Percentiles rank a stretch among this genome's conserved stretches.
phyloP scores from a whole-genome alignment of 768 basidiomycete species.

The Tremella fuciformis region DNA sequence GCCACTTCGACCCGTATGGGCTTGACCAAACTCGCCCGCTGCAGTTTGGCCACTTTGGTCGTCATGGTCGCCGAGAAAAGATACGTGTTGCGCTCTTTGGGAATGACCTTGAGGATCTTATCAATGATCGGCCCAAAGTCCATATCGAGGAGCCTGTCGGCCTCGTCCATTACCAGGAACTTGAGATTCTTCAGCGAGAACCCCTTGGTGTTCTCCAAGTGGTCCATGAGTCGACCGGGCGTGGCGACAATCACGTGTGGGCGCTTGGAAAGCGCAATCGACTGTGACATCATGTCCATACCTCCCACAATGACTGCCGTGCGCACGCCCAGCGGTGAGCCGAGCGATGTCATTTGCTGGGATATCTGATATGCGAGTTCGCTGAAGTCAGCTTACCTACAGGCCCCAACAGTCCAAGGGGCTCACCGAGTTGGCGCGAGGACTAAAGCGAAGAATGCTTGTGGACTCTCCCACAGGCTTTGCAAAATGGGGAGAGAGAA shows the following conservation, averaged over 20 bases:
- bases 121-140: conserved; percentile 95
- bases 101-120: conserved; percentile 91
- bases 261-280: conserved; percentile 84
- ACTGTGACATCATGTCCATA: conserved; percentile 83
- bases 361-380: conserved; percentile 97
- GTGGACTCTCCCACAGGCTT: conserved; percentile 86
- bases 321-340: conserved; percentile 87
- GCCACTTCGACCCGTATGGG: conserved; percentile 93
- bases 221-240: conserved; percentile 86
- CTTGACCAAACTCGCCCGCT: conserved; percentile 85
- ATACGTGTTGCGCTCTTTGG: conserved; percentile 89
- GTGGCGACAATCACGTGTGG: conserved; percentile 96
- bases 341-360: conserved; percentile 90
- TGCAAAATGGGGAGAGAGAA: conserved; percentile 95
- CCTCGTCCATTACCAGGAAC: conserved; percentile 95
- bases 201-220: conserved; percentile 95
- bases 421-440: conserved; percentile 80
- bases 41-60: conserved; percentile 93
- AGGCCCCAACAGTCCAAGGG: neutral
- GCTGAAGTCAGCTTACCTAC: conserved; percentile 51
- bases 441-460: conserved; percentile 86
- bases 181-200: conserved; percentile 81
- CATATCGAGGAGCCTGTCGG: conserved; percentile 90
- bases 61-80: conserved; percentile 99
- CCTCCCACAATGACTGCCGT: conserved; percentile 93